Evolutionary conservation across 108 stramenopile genomes (phyloP).

Genomic region (Nannochloropsis salina): DNA sequence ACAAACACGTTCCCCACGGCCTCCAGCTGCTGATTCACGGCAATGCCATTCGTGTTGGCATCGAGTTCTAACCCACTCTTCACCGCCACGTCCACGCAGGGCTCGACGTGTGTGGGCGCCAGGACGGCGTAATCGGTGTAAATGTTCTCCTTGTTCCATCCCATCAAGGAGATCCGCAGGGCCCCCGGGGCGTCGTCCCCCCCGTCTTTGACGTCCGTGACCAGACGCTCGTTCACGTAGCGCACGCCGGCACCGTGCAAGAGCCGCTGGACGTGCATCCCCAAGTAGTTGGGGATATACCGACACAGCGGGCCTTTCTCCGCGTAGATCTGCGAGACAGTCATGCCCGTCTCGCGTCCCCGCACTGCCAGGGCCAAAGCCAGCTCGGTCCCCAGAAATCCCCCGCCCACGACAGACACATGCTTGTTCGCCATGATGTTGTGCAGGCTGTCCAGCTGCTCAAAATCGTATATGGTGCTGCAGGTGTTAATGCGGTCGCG

Average conservation of each 20-base stretch:
- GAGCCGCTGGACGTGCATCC: constrained; percentile 23
- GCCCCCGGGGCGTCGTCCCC: not conserved
- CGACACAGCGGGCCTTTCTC: constrained; percentile 36
- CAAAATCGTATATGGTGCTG: constrained; percentile 33
- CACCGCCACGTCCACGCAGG: constrained; percentile 30
- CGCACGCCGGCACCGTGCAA: constrained; percentile 29
- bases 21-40: constrained; percentile 44
- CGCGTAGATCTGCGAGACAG: constrained; percentile 39
- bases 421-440: constrained; percentile 26
- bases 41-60: constrained; percentile 33
- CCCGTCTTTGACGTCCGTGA: constrained; percentile 22
- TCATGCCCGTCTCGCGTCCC: constrained; percentile 36
- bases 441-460: constrained; percentile 29
- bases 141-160: not conserved
- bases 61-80: constrained; percentile 36
- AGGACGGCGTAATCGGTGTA: constrained; percentile 47
- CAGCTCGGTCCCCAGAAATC: constrained; percentile 50
- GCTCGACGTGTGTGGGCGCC: constrained; percentile 44
- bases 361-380: constrained; percentile 45
- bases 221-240: constrained; percentile 7
- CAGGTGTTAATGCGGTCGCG: constrained; percentile 34
- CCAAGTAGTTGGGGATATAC: constrained; percentile 36
- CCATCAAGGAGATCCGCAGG: not conserved
- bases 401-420: constrained; percentile 45
- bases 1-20: constrained; percentile 42